Evolutionary conservation across 805 yeast species (phyloP), one percentile per base, ranked within the genome.

Genomic region (Ascoidea asiatica): DNA sequence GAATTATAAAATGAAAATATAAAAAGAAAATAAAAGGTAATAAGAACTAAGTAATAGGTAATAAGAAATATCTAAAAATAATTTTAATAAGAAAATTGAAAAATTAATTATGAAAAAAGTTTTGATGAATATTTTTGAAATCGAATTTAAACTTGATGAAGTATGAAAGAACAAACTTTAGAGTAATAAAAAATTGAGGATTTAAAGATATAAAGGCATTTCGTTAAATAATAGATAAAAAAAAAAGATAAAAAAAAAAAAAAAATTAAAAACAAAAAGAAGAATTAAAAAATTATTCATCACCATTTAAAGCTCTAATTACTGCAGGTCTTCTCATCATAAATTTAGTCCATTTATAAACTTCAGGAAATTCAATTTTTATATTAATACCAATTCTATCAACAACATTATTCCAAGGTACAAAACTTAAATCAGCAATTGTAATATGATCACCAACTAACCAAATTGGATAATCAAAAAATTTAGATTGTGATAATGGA

Each of bases 321-420:
- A 89, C 96, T 1, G 92, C 89, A 4, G 95, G 95, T 57, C 97
- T 76, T 62, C 90, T 77, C 95, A 89, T 84, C 95, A 89, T 86
- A 55, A 79, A 80, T 59, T 83, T 81, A 8, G 96, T 89, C 97
- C 96, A 89, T 61, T 86, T 86, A 67, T 85, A 88, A 41, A 88
- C 96, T 64, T 89, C 97, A 1, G 96, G 96, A 58, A 83, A 88
- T 60, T 89, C 97, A 23, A 75, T 72, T 59, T 82, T 81, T 55
- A 89, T 73, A 55, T 84, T 85, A 50, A 89, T 86, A 5, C 96
- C 97, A 44, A 89, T 83, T 55, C 95, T 71, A 59, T 85, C 95
- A 44, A 89, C 95, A 17, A 89, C 96, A 56, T 88, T 89, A 61
- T 89, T 89, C 97, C 97, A 89, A 15, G 97, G 95, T 22, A 89